Percentiles rank a stretch among this genome's conserved stretches.
Evolutionary conservation across 148 eudicot species (phyloP).

Genomic region (Limonium bicolor): DNA sequence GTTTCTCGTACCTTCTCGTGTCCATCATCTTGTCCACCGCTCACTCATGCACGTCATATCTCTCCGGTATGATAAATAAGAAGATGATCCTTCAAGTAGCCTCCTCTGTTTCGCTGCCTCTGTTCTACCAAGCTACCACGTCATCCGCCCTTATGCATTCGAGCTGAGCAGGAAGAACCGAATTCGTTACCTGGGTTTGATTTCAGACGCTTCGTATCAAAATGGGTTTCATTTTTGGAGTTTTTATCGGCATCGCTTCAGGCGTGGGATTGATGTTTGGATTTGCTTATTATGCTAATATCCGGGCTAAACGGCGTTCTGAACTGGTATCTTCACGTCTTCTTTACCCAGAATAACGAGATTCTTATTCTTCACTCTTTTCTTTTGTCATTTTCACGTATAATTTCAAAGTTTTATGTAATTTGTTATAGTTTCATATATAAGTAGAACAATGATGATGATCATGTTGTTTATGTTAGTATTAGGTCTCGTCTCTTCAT

Average conservation of each 20-base stretch:
- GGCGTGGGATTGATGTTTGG: slow-evolving; percentile 45
- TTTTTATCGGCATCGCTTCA: slow-evolving; percentile 41
- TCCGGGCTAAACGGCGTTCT: slow-evolving; percentile 51
- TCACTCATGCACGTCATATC: no score
- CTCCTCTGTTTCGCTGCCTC: background rate
- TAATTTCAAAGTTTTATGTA: background rate
- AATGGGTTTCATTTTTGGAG: slow-evolving; percentile 53
- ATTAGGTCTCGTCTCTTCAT: no score
- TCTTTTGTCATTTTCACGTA: background rate
- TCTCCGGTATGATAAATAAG: no score
- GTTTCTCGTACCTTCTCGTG: background rate
- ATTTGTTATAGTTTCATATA: background rate
- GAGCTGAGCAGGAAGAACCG: background rate
- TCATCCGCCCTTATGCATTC: no score
- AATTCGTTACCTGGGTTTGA: slow-evolving; percentile 10
- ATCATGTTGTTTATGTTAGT: no score
- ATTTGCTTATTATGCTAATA: slow-evolving; percentile 29
- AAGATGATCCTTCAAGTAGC: background rate
- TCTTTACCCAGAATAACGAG: background rate
- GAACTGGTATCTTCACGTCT: slow-evolving; percentile 31
- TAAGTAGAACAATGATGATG: no score
- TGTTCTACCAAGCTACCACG: background rate
- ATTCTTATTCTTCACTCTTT: background rate
- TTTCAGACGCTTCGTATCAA: slow-evolving; percentile 5
- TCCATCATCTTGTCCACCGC: background rate